Evolutionary conservation across 2,329 filamentous ascomycete species (phyloP), one percentile per base, ranked within the genome.

Genomic region (Fusarium sororula): DNA sequence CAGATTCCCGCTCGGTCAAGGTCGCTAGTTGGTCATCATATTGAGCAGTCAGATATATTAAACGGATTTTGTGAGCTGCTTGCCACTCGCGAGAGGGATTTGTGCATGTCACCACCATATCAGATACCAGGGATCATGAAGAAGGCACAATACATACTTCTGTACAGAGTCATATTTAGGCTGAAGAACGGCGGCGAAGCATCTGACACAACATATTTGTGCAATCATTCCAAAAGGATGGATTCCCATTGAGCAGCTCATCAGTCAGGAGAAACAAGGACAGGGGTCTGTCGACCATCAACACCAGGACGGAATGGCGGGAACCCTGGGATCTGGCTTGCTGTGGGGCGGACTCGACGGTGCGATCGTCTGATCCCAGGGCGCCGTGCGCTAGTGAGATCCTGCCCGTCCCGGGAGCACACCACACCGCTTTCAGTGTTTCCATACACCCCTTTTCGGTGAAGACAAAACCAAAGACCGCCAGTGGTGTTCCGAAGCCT

Each of bases 331-430:
- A 78, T 78, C 77, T 78, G 77, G 74, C 77, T 77, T 54, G 69
- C 47, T 64, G 75, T 76, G 77, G 77, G 75, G 75, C 72, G 57
- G 56, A 56, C 48, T 77, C 68, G 70, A 77, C 73, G 77, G 63
- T 73, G 70, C 77, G 77, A 78, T 78, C 77, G 77, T 77, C 77
- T 78, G 77, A 78, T 78, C 76, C 73, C 66, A 74, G 76, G 68
- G 66, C 75, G 63, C 63, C 70, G 63, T 68, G 58, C 76, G 55
- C 77, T 78, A 78, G 72, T 70, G 57, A 78, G 77, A 78, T 78
- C 75, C 77, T 78, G 77, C 75, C 77, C 77, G 77, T 78, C 77
- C 77, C 77, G 77, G 72, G 66, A 70, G 71, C 76, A 75, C 73
- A 78, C 75, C 75, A 77, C 69, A 68, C 72, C 66, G 64, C 73